A percentile compares a stretch with the other conserved stretches of the same genome.
Conservation (phyloP, 2,329 filamentous ascomycete genomes). For the Penicillium palitans region DNA sequence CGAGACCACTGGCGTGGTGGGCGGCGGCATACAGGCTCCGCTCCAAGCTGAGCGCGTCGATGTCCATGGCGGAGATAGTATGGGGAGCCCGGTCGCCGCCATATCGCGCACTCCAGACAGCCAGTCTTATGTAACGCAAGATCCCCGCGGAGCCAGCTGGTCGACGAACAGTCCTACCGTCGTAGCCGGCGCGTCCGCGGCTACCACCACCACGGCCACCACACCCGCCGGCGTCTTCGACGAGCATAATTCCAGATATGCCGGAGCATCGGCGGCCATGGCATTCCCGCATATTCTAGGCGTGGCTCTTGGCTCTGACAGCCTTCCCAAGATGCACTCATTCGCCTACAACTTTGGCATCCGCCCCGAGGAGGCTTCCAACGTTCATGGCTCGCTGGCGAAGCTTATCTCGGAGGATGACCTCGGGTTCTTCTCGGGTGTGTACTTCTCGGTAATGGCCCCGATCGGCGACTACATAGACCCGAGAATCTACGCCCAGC, state of each 20-base stretch:
- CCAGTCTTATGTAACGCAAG: slow-evolving; percentile 4
- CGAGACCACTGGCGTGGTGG: slow-evolving; percentile 1
- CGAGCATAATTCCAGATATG: slow-evolving; percentile 28
- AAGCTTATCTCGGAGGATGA: slow-evolving; percentile 29
- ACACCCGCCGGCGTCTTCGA: slow-evolving; percentile 30
- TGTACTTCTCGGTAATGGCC: slow-evolving; percentile 27
- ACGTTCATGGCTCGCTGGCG: slow-evolving; percentile 23
- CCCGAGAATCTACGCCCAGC: slow-evolving; percentile 28
- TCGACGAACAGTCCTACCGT: slow-evolving; percentile 18
- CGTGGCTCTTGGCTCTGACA: slow-evolving; percentile 28
- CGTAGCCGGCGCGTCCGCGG: neutral
- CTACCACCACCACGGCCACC: neutral
- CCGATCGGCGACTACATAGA: slow-evolving; percentile 29
- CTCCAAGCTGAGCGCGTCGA: neutral
- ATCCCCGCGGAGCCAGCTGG: slow-evolving; percentile 1
- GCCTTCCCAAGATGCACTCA: slow-evolving; percentile 28
- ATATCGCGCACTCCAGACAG: neutral
- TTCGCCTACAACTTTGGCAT: slow-evolving; percentile 37
- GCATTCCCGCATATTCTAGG: slow-evolving; percentile 33
- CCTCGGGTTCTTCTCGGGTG: slow-evolving; percentile 23
- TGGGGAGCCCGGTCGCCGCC: neutral
- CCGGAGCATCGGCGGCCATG: slow-evolving; percentile 34
- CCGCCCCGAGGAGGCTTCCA: slow-evolving; percentile 32
- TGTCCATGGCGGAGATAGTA: neutral
- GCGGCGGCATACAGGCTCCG: neutral